Evolutionary conservation across 768 basidiomycete genomes (phyloP).

Genomic region (Psilocybe tampanensis): DNA sequence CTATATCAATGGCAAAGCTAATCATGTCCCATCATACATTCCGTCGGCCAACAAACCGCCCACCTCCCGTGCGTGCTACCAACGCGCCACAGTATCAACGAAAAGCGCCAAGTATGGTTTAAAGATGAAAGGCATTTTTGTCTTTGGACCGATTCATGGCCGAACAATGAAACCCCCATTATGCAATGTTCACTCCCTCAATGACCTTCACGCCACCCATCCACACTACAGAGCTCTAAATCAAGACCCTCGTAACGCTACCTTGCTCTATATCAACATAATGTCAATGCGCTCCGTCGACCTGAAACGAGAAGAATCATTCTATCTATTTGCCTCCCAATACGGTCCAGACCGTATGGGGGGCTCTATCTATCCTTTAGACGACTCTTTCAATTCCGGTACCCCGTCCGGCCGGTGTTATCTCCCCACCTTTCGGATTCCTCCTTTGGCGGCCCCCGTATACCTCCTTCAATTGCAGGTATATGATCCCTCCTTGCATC

Average conservation of each 20-base stretch:
- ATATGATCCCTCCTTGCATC: background rate
- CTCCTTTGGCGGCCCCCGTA: too few species aligned
- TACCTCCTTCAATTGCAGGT: background rate
- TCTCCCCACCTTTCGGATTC: background rate
- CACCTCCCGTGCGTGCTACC: conserved; percentile 29
- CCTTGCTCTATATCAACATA: background rate
- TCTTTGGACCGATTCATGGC: background rate
- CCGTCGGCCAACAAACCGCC: conserved; percentile 30
- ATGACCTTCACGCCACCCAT: conserved; percentile 1
- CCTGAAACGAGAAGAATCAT: background rate
- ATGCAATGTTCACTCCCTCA: background rate
- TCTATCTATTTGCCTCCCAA: conserved; percentile 4
- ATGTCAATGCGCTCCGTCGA: background rate
- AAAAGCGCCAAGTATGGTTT: conserved; percentile 27
- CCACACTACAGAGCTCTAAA: background rate
- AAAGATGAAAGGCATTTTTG: background rate
- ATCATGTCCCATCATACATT: conserved; percentile 42
- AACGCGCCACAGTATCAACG: conserved; percentile 27
- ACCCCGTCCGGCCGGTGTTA: background rate
- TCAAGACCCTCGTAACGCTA: background rate
- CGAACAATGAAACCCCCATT: background rate
- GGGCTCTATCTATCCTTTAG: conserved; percentile 5
- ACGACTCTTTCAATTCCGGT: background rate
- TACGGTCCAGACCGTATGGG: conserved; percentile 5
- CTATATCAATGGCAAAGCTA: conserved; percentile 40